Base-by-base conservation (phyloP, 768 basidiomycete species). In the Trametes maxima region DNA sequence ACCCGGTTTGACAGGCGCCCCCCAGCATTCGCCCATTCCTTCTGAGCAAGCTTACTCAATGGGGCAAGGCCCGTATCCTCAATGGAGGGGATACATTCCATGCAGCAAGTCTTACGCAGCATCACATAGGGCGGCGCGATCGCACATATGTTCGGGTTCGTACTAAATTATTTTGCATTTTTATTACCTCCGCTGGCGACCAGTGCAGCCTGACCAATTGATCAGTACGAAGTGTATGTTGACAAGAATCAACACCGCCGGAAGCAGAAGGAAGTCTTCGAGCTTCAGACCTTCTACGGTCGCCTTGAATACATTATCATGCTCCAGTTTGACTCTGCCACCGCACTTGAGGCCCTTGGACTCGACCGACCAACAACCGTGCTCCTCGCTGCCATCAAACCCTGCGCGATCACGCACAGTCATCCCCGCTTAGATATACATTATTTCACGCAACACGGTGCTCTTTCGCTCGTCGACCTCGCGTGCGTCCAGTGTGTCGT, bases 211-310 rank as follows among this genome's bases (percentile, higher is more conserved):
- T 42, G 25, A 25, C 11, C 22, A 12, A 8, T 43, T 21, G 12
- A 13, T 3, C 21, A 77, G 77, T 77, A 77, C 62, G 69, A 75
- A 40, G 43, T 72, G 14, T 59, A 70, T 42, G 66, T 76, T 17
- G 77, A 78, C 61, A 58, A 42, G 28, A 59, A 72, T 55, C 67
- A 71, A 2, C 57, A 52, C 10, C 40, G 60, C 16, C 58, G 42
- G 11, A 53, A 62, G 2, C 44, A 47, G 5, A 44, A 48, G 0
- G 13, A 44, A 2, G 48, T 36, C 5, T 50, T 54, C 24, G 54
- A 59, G 28, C 14, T 40, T 8, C 28, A 45, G 16, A 64, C 68
- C 14, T 76, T 72, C 61, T 79, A 66, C 63, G 77, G 77, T 1
- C 73, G 74, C 58, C 71, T 79, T 1, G 58, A 70, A 48, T 52